Evolutionary conservation across 768 basidiomycete species (phyloP).

Genomic region (Filobasidium floriforme): DNA sequence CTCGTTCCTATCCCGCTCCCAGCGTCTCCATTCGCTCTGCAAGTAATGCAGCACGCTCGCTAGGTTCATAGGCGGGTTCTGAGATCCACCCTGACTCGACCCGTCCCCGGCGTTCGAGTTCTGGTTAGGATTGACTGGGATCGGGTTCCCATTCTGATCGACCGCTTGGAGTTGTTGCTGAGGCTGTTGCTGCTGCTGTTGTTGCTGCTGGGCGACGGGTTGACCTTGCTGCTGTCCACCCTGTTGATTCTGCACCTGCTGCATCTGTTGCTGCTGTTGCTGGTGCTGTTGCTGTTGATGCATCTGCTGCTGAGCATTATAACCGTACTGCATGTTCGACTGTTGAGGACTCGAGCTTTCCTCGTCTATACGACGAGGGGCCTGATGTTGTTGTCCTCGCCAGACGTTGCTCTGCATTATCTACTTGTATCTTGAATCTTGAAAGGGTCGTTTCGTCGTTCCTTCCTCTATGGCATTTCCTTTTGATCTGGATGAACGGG

Average conservation of each 20-base stretch:
- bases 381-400: not conserved
- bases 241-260: conserved; percentile 11
- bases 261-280: conserved; percentile 7
- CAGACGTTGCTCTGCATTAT: conserved; percentile 6
- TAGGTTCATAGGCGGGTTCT: conserved; percentile 66
- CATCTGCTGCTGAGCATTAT: not conserved
- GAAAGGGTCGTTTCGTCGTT: not conserved
- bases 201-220: conserved; percentile 43
- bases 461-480: not conserved
- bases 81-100: conserved; percentile 15
- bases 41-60: conserved; percentile 93
- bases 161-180: conserved; percentile 18
- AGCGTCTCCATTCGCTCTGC: conserved; percentile 95
- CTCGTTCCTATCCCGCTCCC: conserved; percentile 97
- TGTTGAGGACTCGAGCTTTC: not conserved
- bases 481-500: too few relatives aligned
- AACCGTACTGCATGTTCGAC: not conserved
- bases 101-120: conserved; percentile 2
- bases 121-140: not conserved
- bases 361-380: not conserved
- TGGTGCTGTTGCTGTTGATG: conserved; percentile 9
- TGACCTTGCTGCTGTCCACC: conserved; percentile 44
- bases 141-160: conserved; percentile 28
- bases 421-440: not conserved
- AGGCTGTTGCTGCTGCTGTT: conserved; percentile 48